Evolutionary conservation across 1,284 basidiomycete genomes (phyloP).

Genomic region (Peniophora sp.): DNA sequence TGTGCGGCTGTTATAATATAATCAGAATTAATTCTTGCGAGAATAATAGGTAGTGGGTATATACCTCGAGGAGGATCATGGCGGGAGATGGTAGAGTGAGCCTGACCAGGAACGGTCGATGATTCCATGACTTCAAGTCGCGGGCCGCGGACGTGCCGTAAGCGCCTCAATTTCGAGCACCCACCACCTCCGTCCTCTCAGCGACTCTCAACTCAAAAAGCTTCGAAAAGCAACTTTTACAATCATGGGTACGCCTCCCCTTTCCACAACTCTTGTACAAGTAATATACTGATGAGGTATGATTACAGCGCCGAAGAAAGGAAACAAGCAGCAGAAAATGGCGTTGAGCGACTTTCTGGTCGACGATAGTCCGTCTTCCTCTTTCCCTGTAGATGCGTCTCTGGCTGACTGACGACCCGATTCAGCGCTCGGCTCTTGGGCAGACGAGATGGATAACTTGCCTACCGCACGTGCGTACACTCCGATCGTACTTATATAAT

Average conservation of each 20-base stretch:
- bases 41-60: slow-evolving; percentile 10
- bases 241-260: not conserved
- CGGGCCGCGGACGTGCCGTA: slow-evolving; percentile 6
- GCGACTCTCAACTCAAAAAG: slow-evolving; percentile 3
- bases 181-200: slow-evolving; percentile 3
- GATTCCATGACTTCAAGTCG: not conserved
- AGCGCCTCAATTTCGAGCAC: slow-evolving; percentile 13
- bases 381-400: slow-evolving; percentile 6
- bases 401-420: slow-evolving; percentile 8
- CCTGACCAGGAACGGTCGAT: not conserved
- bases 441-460: slow-evolving; percentile 90
- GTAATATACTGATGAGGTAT: slow-evolving; percentile 2
- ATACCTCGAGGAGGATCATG: slow-evolving; percentile 71
- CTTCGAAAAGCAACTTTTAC: not conserved
- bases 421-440: slow-evolving; percentile 84
- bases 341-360: slow-evolving; percentile 85
- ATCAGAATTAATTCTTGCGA: slow-evolving; percentile 1
- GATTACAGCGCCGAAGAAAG: slow-evolving; percentile 78
- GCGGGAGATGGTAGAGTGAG: slow-evolving; percentile 5
- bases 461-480: slow-evolving; percentile 78
- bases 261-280: not conserved
- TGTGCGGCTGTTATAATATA: slow-evolving; percentile 62
- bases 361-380: slow-evolving; percentile 54
- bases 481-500: slow-evolving; percentile 7
- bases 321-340: slow-evolving; percentile 66